Conservation (phyloP, 2,329 filamentous ascomycete species). For the Claviceps pazoutovae region DNA sequence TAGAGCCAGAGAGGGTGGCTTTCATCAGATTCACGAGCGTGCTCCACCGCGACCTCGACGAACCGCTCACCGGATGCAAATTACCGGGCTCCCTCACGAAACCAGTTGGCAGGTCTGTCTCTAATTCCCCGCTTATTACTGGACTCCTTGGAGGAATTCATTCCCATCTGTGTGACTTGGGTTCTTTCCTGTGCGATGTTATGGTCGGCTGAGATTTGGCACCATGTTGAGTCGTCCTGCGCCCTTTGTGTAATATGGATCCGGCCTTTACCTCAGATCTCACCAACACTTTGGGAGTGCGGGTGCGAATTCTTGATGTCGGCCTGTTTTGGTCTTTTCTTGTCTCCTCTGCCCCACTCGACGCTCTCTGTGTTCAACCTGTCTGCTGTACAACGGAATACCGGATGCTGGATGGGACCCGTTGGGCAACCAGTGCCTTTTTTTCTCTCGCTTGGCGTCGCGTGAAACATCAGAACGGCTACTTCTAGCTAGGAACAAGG, state of each 20-base stretch:
- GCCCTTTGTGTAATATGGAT: slow-evolving; percentile 7
- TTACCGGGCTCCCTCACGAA: slow-evolving; percentile 90
- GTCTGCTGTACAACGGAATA: slow-evolving; percentile 9
- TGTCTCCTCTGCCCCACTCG: slow-evolving; percentile 15
- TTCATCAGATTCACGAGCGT: slow-evolving; percentile 38
- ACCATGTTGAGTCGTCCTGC: slow-evolving; percentile 7
- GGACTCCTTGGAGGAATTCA: slow-evolving; percentile 25
- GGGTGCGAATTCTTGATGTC: slow-evolving; percentile 1
- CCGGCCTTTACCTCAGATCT: slow-evolving; percentile 15
- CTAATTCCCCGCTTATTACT: slow-evolving; percentile 43
- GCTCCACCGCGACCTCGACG: slow-evolving; percentile 66
- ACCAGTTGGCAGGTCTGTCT: slow-evolving; percentile 99
- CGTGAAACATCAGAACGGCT: slow-evolving; percentile 8
- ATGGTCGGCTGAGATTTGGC: slow-evolving; percentile 9
- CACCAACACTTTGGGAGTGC: slow-evolving; percentile 3
- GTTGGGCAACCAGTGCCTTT: slow-evolving; percentile 17
- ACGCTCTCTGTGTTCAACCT: slow-evolving; percentile 4
- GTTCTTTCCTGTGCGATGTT: slow-evolving; percentile 15
- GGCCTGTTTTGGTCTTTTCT: slow-evolving; percentile 8
- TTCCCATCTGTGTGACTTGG: slow-evolving; percentile 17
- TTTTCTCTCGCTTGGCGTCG: slow-evolving; percentile 12
- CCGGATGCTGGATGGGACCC: slow-evolving; percentile 24
- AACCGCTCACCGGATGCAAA: slow-evolving; percentile 93
- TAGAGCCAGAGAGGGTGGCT: slow-evolving; percentile 37
- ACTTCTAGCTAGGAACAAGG: slow-evolving; percentile 46